Base-by-base conservation (phyloP, 1,284 basidiomycete genomes). In the Blastosporella zonata region DNA sequence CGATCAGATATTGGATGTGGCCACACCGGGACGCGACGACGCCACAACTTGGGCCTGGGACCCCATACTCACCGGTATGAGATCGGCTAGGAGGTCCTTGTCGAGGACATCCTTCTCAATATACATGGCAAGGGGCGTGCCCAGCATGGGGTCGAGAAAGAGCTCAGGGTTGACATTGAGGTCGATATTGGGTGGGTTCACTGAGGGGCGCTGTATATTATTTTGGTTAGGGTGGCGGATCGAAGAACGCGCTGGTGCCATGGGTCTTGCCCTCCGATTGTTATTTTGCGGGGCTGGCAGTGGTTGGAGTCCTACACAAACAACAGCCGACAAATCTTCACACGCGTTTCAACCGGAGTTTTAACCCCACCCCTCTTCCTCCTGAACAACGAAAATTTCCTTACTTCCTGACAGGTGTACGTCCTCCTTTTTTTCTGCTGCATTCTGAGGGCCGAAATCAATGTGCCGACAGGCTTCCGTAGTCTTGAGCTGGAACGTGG, bases 131-230 rank as follows among this genome's bases (percentile, higher is more conserved):
- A 91, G 75, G 1, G 87, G 81, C 1, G 74, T 79, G 59, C 89
- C 88, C 66, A 87, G 77, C 78, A 87, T 83, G 55, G 84, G 85
- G 63, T 91, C 88, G 47, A 87, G 68, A 62, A 91, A 91, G 50
- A 90, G 72, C 54, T 76, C 72, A 50, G 57, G 60, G 49, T 62
- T 68, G 60, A 59, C 57, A 60, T 62, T 66, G 47, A 56, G 55
- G 33, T 65, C 62, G 45, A 52, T 36, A 17, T 60, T 59, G 25
- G 55, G 59, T 40, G 60, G 53, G 31, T 58, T 59, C 18, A 49
- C 45, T 17, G 59, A 50, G 45, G 57, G 53, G 43, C 60, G 59
- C 46, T 58, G 59, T 27, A 53, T 52, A 39, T 20, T 56, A 52
- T 54, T 58, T 57, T 64, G 55, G 58, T 66, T 62, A 59, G 67